phyloP scores from a whole-genome alignment of 2,329 filamentous ascomycete species.

The Iodosphaeria phyllophila region DNA sequence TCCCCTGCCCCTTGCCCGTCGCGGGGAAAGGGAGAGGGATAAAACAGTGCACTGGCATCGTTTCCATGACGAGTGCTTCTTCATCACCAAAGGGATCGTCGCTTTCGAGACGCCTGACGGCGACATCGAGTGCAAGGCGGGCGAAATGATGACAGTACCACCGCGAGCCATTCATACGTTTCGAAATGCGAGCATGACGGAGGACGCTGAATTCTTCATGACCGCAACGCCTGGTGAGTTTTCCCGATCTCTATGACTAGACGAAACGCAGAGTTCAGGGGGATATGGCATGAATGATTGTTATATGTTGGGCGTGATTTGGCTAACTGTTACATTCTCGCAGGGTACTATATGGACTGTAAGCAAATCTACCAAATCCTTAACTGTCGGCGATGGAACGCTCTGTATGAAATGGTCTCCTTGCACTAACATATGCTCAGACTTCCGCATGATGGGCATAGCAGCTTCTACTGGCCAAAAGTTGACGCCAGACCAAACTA shows the following conservation, averaged over 20 bases:
- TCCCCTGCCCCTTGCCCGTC: too few species aligned
- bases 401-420: too few species aligned
- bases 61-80: constrained; percentile 18
- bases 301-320: background rate
- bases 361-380: constrained; percentile 4
- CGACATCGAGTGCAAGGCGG: constrained; percentile 11
- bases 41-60: constrained; percentile 21
- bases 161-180: constrained; percentile 15
- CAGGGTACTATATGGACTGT: constrained; percentile 18
- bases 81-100: constrained; percentile 15
- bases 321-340: constrained; percentile 2
- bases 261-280: too few species aligned
- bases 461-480: constrained; percentile 9
- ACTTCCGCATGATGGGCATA: constrained; percentile 17
- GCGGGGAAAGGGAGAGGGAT: too few species aligned
- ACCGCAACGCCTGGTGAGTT: constrained; percentile 15
- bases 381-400: background rate
- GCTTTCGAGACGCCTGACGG: constrained; percentile 15
- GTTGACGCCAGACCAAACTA: constrained; percentile 8
- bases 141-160: constrained; percentile 17
- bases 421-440: constrained; percentile 4
- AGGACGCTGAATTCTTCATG: constrained; percentile 17
- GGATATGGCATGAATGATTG: too few species aligned
- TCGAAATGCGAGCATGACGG: constrained; percentile 14
- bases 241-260: background rate